Percentiles rank a stretch among this genome's conserved stretches.
phyloP scores from a whole-genome alignment of 306 rosid genomes.

The Corylus americana region DNA sequence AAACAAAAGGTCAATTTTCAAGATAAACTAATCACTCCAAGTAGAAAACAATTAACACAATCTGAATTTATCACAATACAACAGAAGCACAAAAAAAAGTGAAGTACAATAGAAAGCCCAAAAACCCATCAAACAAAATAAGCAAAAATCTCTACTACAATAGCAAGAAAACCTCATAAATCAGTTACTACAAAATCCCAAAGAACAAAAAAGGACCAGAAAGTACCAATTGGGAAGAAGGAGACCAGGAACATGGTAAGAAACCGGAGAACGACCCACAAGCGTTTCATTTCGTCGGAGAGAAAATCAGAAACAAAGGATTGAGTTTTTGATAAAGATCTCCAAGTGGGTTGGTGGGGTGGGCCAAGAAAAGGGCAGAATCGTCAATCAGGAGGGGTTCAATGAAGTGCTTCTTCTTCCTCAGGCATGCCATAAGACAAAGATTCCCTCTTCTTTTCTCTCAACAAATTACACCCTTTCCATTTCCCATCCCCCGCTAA shows the following conservation, averaged over 20 bases:
- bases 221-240: slow-evolving; percentile 61
- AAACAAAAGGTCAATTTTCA: not conserved
- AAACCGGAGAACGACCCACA: slow-evolving; percentile 35
- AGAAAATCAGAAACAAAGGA: slow-evolving; percentile 27
- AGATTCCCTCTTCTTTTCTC: slow-evolving; percentile 18
- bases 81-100: not conserved
- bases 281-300: slow-evolving; percentile 36
- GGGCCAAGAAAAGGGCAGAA: slow-evolving; percentile 44
- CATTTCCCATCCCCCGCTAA: slow-evolving; percentile 6
- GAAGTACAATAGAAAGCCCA: not conserved
- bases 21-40: not conserved
- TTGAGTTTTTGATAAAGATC: slow-evolving; percentile 28
- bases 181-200: not conserved
- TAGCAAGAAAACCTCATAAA: not conserved
- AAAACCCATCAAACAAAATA: not conserved
- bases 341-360: slow-evolving; percentile 30
- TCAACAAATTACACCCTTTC: not conserved
- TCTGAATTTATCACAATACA: slow-evolving; percentile 2
- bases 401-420: slow-evolving; percentile 43
- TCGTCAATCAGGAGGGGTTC: slow-evolving; percentile 20
- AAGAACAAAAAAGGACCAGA: slow-evolving; percentile 16
- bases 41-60: not conserved
- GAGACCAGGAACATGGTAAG: slow-evolving; percentile 42
- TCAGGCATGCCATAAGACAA: slow-evolving; percentile 73
- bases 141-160: not conserved